These are phyloP conservation scores for Paramyrothecium roridum DNA, from an alignment of 2,329 filamentous ascomycete species.

Conservation along the genomic window DNA sequence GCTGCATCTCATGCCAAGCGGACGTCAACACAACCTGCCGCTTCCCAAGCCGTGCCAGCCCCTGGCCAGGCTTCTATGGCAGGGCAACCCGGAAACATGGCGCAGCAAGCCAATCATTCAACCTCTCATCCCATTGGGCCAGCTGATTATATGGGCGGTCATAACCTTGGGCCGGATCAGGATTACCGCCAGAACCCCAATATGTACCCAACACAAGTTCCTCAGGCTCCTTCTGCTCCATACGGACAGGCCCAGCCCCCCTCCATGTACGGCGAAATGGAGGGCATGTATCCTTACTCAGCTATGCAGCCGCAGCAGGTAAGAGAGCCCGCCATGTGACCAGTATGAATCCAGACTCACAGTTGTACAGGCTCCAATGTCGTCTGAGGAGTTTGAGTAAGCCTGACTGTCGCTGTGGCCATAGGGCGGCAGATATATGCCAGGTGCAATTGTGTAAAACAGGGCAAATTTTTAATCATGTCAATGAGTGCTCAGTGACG, in stretches of 20 bases:
- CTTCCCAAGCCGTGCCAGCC: slow-evolving; percentile 42
- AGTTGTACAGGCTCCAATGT: slow-evolving; percentile 35
- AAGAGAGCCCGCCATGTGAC: slow-evolving; percentile 26
- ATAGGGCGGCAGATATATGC: neutral
- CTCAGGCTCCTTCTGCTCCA: slow-evolving; percentile 64
- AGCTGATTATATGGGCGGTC: slow-evolving; percentile 61
- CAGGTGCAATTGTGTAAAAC: slow-evolving; percentile 8
- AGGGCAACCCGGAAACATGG: slow-evolving; percentile 46
- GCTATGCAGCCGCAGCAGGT: slow-evolving; percentile 82
- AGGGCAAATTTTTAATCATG: no score
- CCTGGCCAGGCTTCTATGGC: slow-evolving; percentile 50
- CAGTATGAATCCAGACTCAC: slow-evolving; percentile 8
- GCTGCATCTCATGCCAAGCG: slow-evolving; percentile 83
- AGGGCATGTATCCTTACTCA: slow-evolving; percentile 82
- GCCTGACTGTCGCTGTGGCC: neutral
- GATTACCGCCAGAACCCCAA: slow-evolving; percentile 76
- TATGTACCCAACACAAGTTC: slow-evolving; percentile 81
- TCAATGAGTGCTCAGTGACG: no score
- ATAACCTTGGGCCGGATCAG: slow-evolving; percentile 63
- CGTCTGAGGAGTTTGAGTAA: slow-evolving; percentile 44
- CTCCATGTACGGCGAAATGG: slow-evolving; percentile 74
- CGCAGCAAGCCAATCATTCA: slow-evolving; percentile 54
- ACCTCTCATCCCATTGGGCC: slow-evolving; percentile 56
- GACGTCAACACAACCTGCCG: slow-evolving; percentile 49
- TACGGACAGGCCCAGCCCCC: slow-evolving; percentile 76